A percentile compares a stretch with the other conserved stretches of the same genome.
Conservation (phyloP, 1,139 yeast genomes). For the Magnusiomyces suaveolens region DNA sequence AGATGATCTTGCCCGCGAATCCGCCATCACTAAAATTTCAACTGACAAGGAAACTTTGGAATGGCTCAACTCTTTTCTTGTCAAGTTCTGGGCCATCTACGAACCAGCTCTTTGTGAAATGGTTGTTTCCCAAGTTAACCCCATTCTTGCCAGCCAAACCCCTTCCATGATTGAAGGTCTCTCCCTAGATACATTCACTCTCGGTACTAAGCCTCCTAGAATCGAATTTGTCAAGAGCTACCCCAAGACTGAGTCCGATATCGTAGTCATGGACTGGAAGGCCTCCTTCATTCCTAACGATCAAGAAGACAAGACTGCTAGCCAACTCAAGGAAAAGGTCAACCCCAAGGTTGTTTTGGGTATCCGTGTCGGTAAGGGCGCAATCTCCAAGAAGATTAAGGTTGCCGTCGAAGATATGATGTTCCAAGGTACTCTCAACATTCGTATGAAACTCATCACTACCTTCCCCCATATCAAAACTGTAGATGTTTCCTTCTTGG, state of each 20-base stretch:
- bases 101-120: slow-evolving; percentile 88
- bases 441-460: slow-evolving; percentile 80
- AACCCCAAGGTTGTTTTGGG: slow-evolving; percentile 55
- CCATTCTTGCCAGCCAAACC: slow-evolving; percentile 58
- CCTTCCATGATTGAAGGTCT: slow-evolving; percentile 76
- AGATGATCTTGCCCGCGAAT: slow-evolving; percentile 76
- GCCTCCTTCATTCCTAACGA: slow-evolving; percentile 87
- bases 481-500: slow-evolving; percentile 70
- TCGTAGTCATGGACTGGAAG: slow-evolving; percentile 93
- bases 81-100: slow-evolving; percentile 81
- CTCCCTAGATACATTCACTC: slow-evolving; percentile 81
- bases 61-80: slow-evolving; percentile 82
- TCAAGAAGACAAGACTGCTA: slow-evolving; percentile 66
- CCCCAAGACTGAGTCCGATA: slow-evolving; percentile 77
- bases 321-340: slow-evolving; percentile 73
- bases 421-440: slow-evolving; percentile 62
- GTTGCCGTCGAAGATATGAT: slow-evolving; percentile 39
- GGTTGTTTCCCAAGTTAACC: slow-evolving; percentile 77
- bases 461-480: slow-evolving; percentile 91
- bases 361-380: slow-evolving; percentile 36
- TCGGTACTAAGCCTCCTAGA: slow-evolving; percentile 93
- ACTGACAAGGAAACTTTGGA: slow-evolving; percentile 88
- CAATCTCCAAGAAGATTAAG: slow-evolving; percentile 34
- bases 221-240: slow-evolving; percentile 81
- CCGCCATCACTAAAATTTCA: slow-evolving; percentile 69